Conservation (phyloP, 768 basidiomycete genomes). For the Trametes meyenii region DNA sequence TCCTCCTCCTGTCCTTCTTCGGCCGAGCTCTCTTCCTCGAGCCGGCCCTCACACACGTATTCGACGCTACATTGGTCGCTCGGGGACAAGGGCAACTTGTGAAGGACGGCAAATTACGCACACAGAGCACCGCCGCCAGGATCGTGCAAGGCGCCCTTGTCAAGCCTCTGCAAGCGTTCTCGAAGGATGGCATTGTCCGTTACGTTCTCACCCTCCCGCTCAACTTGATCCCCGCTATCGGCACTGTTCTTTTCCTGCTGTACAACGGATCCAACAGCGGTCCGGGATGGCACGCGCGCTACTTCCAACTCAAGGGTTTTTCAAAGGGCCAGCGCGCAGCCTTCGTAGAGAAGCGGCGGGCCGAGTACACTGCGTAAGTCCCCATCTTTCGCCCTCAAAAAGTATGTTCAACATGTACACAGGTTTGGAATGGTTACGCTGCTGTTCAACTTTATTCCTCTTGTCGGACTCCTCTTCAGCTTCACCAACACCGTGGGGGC, state of each 20-base stretch:
- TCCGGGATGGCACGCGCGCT: slow-evolving; percentile 62
- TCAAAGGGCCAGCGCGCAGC: slow-evolving; percentile 44
- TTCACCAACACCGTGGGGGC: slow-evolving; percentile 70
- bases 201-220: slow-evolving; percentile 69
- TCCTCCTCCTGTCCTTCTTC: slow-evolving; percentile 45
- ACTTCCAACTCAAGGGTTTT: slow-evolving; percentile 69
- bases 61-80: slow-evolving; percentile 48
- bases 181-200: slow-evolving; percentile 49
- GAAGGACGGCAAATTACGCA: slow-evolving; percentile 32
- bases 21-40: slow-evolving; percentile 50
- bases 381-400: not conserved
- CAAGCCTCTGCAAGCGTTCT: slow-evolving; percentile 49
- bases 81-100: slow-evolving; percentile 46
- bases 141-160: slow-evolving; percentile 50
- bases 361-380: slow-evolving; percentile 69
- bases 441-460: slow-evolving; percentile 61
- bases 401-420: not conserved
- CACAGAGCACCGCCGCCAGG: slow-evolving; percentile 42
- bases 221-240: slow-evolving; percentile 67
- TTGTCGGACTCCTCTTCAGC: slow-evolving; percentile 59
- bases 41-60: slow-evolving; percentile 45
- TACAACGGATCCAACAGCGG: slow-evolving; percentile 52
- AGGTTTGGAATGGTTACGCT: slow-evolving; percentile 66
- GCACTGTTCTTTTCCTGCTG: slow-evolving; percentile 62
- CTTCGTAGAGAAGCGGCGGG: slow-evolving; percentile 51